Base-by-base conservation (phyloP, 2,329 filamentous ascomycete species). In the Talaromyces albobiverticillius region DNA sequence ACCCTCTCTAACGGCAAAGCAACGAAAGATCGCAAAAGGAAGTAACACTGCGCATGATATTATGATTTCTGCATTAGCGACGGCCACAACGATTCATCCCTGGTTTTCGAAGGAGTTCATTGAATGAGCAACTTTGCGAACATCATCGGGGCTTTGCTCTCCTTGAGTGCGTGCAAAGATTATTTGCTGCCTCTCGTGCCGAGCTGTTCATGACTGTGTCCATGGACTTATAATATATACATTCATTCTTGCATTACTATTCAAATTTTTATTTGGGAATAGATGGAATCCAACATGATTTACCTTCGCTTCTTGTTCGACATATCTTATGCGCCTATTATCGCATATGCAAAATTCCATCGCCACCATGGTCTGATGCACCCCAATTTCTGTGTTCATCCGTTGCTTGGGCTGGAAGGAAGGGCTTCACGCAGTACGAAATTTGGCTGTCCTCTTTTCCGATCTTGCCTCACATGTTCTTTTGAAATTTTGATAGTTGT, bases 1-100 rank as follows among this genome's bases (percentile, higher is more conserved):
- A 54, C 65, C 29, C 57, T 67, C 2, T 68, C 70, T 9, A 76
- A 76, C 47, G 73, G 73, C 5, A 58, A 71, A 48, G 70, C 70
- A 18, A 62, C 70, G 32, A 65, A 53, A 22, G 43, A 32, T 11
- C 41, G 50, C 41, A 52, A 52, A 52, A 42, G 41, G 23, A 45
- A 52, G 16, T 52, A 46, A 52, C 22, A 25, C 25, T 31, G 40
- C 10, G 42, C 40, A 46, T 46, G 50, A 52, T 22, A 34, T 51
- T 45, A 52, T 38, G 50, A 52, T 23, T 36, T 46, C 25, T 46
- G 46, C n/a, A 46, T 20, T 36, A 25, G 29, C 41, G 45, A 40
- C 31, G 50, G 13, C 50, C 41, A 41, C 23, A 25, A 7, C 40
- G 47, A 36, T 20, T 34, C 29, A 9, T 26, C 36, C 25, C 41